phyloP scores from a whole-genome alignment of 2,329 filamentous ascomycete genomes.

The Pestalotiopsis sp. region DNA sequence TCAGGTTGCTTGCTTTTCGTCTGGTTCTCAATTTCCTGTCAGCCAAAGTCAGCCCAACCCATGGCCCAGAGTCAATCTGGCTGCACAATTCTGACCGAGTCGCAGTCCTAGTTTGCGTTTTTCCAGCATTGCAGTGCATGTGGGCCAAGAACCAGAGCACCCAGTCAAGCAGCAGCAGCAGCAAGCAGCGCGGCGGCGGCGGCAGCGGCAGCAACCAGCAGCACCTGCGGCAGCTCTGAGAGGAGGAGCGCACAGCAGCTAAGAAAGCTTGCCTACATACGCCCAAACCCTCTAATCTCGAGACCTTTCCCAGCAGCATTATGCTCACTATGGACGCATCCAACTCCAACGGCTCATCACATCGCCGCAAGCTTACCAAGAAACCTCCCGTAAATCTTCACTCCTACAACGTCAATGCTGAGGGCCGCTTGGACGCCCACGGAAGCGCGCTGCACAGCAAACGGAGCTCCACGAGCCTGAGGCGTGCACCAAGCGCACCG shows the following conservation, averaged over 20 bases:
- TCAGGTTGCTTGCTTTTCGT: slow-evolving; percentile 9
- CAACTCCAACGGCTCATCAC: slow-evolving; percentile 36
- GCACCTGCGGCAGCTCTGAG: neutral
- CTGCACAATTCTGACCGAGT: slow-evolving; percentile 4
- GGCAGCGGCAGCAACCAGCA: neutral
- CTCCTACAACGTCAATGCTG: slow-evolving; percentile 42
- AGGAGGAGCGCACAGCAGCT: neutral
- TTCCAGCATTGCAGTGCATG: slow-evolving; percentile 6
- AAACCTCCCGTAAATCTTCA: slow-evolving; percentile 57
- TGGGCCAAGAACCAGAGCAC: slow-evolving; percentile 2
- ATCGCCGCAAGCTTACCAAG: slow-evolving; percentile 66
- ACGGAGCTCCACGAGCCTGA: slow-evolving; percentile 66
- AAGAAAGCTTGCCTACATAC: neutral
- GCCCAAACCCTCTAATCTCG: neutral
- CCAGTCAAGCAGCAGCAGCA: neutral
- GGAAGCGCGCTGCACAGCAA: slow-evolving; percentile 52
- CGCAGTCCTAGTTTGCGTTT: neutral
- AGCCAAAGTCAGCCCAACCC: neutral
- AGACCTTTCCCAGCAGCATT: neutral
- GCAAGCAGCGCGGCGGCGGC: neutral
- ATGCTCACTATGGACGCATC: slow-evolving; percentile 45
- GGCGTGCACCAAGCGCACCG: slow-evolving; percentile 63
- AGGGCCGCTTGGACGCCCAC: slow-evolving; percentile 55
- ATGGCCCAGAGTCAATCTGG: slow-evolving; percentile 6
- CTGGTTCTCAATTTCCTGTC: slow-evolving; percentile 1